Evolutionary conservation across 1,284 basidiomycete genomes (phyloP).

Genomic region (Ustilago hordei): DNA sequence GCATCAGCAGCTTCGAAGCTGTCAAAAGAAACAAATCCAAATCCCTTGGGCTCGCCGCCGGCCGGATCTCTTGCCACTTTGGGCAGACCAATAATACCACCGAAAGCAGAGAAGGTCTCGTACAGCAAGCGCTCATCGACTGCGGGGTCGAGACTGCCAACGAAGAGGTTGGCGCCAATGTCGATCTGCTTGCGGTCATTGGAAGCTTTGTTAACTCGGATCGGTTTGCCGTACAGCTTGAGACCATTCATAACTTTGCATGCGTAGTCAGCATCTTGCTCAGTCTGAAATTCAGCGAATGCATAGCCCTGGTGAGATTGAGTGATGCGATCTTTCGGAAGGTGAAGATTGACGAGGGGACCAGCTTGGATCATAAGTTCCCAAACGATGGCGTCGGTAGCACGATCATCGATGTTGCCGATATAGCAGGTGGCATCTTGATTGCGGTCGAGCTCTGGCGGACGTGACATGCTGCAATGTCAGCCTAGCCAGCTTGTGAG

Average conservation of each 20-base stretch:
- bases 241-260: slow-evolving; percentile 99
- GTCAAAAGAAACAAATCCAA: slow-evolving; percentile 95
- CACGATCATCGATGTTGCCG: slow-evolving; percentile 95
- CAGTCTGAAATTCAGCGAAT: slow-evolving; percentile 97
- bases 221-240: slow-evolving; percentile 97
- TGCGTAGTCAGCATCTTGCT: slow-evolving; percentile 98
- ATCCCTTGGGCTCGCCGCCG: slow-evolving; percentile 89
- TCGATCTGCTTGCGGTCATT: slow-evolving; percentile 97
- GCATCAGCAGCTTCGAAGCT: slow-evolving; percentile 97
- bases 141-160: slow-evolving; percentile 91
- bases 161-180: slow-evolving; percentile 96
- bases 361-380: slow-evolving; percentile 99
- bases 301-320: slow-evolving; percentile 98
- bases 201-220: slow-evolving; percentile 94
- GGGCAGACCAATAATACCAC: slow-evolving; percentile 90
- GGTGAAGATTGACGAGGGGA: slow-evolving; percentile 83
- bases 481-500: background rate
- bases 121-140: slow-evolving; percentile 93
- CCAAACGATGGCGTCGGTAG: slow-evolving; percentile 93
- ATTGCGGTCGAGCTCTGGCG: slow-evolving; percentile 63
- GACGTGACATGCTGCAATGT: slow-evolving; percentile 51
- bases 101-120: slow-evolving; percentile 95
- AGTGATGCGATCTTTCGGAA: slow-evolving; percentile 99
- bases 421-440: slow-evolving; percentile 70
- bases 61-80: slow-evolving; percentile 92